phyloP scores from a whole-genome alignment of 2,329 filamentous ascomycete species.

The Aureobasidium sp. region DNA sequence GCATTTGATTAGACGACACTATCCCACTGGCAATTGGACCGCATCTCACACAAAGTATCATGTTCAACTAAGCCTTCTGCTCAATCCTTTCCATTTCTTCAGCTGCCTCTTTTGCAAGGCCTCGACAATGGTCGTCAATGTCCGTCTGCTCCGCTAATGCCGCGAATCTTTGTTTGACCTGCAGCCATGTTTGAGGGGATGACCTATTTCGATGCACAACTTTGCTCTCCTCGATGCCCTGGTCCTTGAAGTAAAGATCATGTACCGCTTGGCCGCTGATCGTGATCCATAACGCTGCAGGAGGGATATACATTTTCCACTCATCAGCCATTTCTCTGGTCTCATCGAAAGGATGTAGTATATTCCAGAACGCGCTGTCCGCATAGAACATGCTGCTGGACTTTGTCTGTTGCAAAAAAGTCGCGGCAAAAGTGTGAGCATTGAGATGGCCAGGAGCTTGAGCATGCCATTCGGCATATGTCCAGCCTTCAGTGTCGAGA shows the following conservation, averaged over 20 bases:
- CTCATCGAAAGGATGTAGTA: not conserved
- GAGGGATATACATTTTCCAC: constrained; percentile 7
- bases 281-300: not conserved
- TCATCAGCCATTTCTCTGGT: not conserved
- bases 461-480: not conserved
- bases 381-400: not conserved
- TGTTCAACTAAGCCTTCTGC: no score
- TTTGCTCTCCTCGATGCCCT: not conserved
- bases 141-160: not conserved
- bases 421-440: not conserved
- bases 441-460: not conserved
- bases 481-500: not conserved
- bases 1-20: no score
- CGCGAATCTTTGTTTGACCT: not conserved
- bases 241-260: not conserved
- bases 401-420: not conserved
- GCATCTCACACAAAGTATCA: no score
- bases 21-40: no score
- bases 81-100: not conserved
- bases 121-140: not conserved
- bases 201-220: no score
- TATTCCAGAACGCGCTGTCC: not conserved
- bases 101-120: not conserved
- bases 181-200: not conserved
- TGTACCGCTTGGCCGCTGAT: not conserved